These are phyloP conservation scores for Pisolithus marmoratus DNA, from an alignment of 768 basidiomycete species.

Conservation along the genomic window DNA sequence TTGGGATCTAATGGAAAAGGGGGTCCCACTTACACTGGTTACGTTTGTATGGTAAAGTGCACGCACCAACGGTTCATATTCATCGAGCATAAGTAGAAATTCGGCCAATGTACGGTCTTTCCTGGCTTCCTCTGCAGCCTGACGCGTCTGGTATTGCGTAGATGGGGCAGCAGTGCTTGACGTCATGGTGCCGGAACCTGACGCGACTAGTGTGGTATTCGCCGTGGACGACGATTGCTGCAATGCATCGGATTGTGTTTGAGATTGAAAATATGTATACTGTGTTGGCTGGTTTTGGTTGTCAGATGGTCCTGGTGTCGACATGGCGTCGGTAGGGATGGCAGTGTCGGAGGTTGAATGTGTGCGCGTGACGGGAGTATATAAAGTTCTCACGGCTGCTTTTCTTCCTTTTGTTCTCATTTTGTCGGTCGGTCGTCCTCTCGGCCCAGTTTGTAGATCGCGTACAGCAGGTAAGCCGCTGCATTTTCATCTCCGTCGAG, in stretches of 20 bases:
- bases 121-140: slow-evolving; percentile 73
- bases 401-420: slow-evolving; percentile 6
- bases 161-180: slow-evolving; percentile 10
- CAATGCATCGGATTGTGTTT: slow-evolving; percentile 15
- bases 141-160: slow-evolving; percentile 47
- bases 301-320: slow-evolving; percentile 27
- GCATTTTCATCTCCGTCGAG: not conserved
- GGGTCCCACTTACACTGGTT: not conserved
- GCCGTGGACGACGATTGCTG: slow-evolving; percentile 17
- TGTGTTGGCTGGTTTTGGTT: slow-evolving; percentile 22
- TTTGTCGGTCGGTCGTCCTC: slow-evolving; percentile 20
- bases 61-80: slow-evolving; percentile 89
- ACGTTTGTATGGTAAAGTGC: not conserved
- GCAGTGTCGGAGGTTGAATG: slow-evolving; percentile 26
- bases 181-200: slow-evolving; percentile 14
- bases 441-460: not conserved
- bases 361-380: slow-evolving; percentile 11
- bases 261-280: slow-evolving; percentile 13
- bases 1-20: slow-evolving; percentile 66
- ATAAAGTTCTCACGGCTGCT: slow-evolving; percentile 11
- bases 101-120: slow-evolving; percentile 90
- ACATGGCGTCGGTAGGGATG: slow-evolving; percentile 22
- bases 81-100: slow-evolving; percentile 93
- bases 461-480: not conserved
- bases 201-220: slow-evolving; percentile 9